Conservation (phyloP, 176 grass and related monocot genomes). For the Oryza officinalis region DNA sequence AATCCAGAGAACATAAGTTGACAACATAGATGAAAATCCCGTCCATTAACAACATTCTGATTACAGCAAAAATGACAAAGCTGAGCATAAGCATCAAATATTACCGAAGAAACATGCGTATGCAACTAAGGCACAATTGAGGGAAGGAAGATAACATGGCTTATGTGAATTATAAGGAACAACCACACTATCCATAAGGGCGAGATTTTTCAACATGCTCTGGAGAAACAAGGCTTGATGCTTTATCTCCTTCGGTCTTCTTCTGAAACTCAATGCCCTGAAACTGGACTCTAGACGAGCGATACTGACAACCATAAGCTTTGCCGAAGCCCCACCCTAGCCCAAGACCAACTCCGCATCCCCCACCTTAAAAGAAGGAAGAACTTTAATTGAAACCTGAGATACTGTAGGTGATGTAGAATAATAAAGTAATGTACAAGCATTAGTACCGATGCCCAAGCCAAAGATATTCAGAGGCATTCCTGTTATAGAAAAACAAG, state of each 20-base stretch:
- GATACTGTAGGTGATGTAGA: conserved; percentile 3
- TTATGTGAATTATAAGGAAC: background rate
- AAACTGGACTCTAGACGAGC: conserved; percentile 84
- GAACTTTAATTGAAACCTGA: conserved; percentile 13
- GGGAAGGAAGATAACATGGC: background rate
- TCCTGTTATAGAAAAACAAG: conserved; percentile 60
- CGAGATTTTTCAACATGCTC: conserved; percentile 51
- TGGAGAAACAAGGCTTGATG: conserved; percentile 24
- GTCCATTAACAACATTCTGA: conserved; percentile 22
- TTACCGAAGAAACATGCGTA: conserved; percentile 33
- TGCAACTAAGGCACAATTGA: conserved; percentile 29
- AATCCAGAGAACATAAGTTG: conserved; percentile 1
- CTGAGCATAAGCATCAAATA: conserved; percentile 31
- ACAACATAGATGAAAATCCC: background rate
- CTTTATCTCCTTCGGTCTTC: conserved; percentile 47
- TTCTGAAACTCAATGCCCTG: conserved; percentile 83
- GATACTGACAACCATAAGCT: conserved; percentile 86
- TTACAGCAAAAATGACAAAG: conserved; percentile 31
- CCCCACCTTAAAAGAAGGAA: conserved; percentile 63
- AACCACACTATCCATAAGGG: conserved; percentile 47
- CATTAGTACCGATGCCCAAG: conserved; percentile 70
- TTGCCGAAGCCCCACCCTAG: conserved; percentile 93
- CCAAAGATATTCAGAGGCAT: conserved; percentile 88
- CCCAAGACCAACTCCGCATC: conserved; percentile 81
- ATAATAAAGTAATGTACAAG: conserved; percentile 11